Conservation (phyloP, 2,329 filamentous ascomycete species). For the Exophiala sp. region DNA sequence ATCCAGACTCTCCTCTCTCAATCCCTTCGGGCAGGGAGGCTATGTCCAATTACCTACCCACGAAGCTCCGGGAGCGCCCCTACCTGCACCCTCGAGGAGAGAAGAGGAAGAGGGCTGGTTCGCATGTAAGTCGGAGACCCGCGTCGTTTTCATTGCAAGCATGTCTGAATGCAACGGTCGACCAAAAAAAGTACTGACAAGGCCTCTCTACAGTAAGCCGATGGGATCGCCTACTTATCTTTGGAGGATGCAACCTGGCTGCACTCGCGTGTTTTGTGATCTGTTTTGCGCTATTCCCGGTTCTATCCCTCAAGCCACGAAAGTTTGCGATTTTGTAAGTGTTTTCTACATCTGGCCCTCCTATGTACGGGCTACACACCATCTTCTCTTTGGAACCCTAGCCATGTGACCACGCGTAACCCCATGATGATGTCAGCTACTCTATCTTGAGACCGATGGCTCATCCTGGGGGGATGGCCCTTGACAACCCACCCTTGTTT, state of each 20-base stretch:
- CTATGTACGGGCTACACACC: slow-evolving; percentile 22
- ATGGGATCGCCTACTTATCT: slow-evolving; percentile 93
- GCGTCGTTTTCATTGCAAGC: slow-evolving; percentile 6
- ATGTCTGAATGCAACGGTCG: not conserved
- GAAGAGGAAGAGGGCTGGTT: slow-evolving; percentile 97
- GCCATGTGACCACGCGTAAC: slow-evolving; percentile 27
- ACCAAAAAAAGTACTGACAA: slow-evolving; percentile 15
- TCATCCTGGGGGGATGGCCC: slow-evolving; percentile 7
- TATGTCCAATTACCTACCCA: slow-evolving; percentile 86
- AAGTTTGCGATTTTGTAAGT: slow-evolving; percentile 98
- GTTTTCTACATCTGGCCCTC: slow-evolving; percentile 24
- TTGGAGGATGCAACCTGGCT: slow-evolving; percentile 82
- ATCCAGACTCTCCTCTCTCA: slow-evolving; percentile 73
- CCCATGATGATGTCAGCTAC: slow-evolving; percentile 30
- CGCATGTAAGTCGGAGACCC: slow-evolving; percentile 65
- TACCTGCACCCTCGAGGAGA: slow-evolving; percentile 74
- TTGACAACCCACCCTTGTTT: slow-evolving; percentile 10
- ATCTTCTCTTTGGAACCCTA: slow-evolving; percentile 9
- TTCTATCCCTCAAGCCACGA: slow-evolving; percentile 70
- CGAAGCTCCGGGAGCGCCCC: slow-evolving; percentile 73
- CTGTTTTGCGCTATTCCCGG: slow-evolving; percentile 83
- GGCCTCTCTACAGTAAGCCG: slow-evolving; percentile 68
- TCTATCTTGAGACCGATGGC: slow-evolving; percentile 17
- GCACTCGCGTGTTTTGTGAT: slow-evolving; percentile 88
- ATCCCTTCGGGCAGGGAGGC: slow-evolving; percentile 74